Base-by-base conservation (phyloP, 345 rosid genomes). In the Citropsis articulata region DNA sequence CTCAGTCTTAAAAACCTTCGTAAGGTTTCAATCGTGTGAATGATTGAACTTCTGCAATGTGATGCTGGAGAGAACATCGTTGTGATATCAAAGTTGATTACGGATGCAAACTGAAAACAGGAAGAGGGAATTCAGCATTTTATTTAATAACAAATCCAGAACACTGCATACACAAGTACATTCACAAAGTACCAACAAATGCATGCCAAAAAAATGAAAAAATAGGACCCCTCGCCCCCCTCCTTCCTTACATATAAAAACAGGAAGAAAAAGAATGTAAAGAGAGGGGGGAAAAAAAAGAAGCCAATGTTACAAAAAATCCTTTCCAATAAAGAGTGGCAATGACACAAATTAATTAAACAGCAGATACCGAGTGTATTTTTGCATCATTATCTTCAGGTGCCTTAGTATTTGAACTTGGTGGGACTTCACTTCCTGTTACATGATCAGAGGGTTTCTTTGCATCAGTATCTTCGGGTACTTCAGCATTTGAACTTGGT, bases 361-460 rank as follows among this genome's bases (percentile, higher is more conserved):
- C 76, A 14, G 84, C 69, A 40, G 75, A 64, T 65, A 25, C 10
- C 21, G 81, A 28, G 36, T 83, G 72, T 72, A 48, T 69, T 69
- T 67, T 65, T 75, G 82, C 83, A 63, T 67, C 84, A 60, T 77
- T 76, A 72, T 59, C 84, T 31, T 81, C 61, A 1, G 75, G 76
- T 25, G 16, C 42, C 12, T 82, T 35, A 57, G 12, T 18, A 78
- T 35, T 21, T 35, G 70, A 66, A 66, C 48, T 35, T 9, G 70
- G 48, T 18, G 27, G 48, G 27, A 66, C 45, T 7, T 35, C 48
- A 35, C 36, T 66, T 66, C n/a, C 69, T 21, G 45, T 9, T 7
- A 66, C 70, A 22, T 22, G 36, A 35, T 66, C 57, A 5, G 56
- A 50, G 22, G 22, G 56, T 50, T 19, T 53, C 22, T 53, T 60